Conservation (phyloP, 2,329 filamentous ascomycete genomes). For the Colletotrichum karsti region DNA sequence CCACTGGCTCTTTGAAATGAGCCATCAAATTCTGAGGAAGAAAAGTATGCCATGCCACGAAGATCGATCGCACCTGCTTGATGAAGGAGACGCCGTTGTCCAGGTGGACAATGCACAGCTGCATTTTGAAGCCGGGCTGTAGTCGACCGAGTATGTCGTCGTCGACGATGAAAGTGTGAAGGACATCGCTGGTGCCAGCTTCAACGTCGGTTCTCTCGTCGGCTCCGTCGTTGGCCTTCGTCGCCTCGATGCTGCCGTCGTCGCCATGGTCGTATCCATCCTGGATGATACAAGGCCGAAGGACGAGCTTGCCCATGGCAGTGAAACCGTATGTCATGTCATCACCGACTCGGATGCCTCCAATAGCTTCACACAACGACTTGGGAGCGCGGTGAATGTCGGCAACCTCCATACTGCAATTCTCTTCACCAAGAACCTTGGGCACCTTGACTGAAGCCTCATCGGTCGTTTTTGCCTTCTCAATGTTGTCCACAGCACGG, state of each 20-base stretch:
- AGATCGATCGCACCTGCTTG: slow-evolving; percentile 62
- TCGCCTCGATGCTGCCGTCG: not conserved
- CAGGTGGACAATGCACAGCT: slow-evolving; percentile 62
- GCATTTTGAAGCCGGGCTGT: slow-evolving; percentile 71
- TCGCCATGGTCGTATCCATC: slow-evolving; percentile 53
- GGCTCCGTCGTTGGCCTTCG: too few relatives aligned
- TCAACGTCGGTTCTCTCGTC: too few relatives aligned
- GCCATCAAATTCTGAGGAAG: slow-evolving; percentile 76
- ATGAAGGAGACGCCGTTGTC: slow-evolving; percentile 73
- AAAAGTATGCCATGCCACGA: slow-evolving; percentile 70
- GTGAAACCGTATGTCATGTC: slow-evolving; percentile 42
- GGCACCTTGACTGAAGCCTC: slow-evolving; percentile 36
- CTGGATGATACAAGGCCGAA: slow-evolving; percentile 55
- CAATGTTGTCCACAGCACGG: not conserved
- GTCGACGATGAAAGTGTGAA: slow-evolving; percentile 72
- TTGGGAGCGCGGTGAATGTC: slow-evolving; percentile 55
- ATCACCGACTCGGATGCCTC: slow-evolving; percentile 35
- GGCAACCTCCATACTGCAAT: slow-evolving; percentile 69
- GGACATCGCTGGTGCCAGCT: too few relatives aligned
- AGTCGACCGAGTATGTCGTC: slow-evolving; percentile 60
- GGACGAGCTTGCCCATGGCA: slow-evolving; percentile 54
- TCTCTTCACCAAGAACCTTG: slow-evolving; percentile 52
- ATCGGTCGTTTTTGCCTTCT: too few relatives aligned
- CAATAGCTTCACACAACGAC: slow-evolving; percentile 53
- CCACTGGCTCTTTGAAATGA: slow-evolving; percentile 66